phyloP scores from a whole-genome alignment of 768 basidiomycete genomes.

The Cubamyces lactineus region DNA sequence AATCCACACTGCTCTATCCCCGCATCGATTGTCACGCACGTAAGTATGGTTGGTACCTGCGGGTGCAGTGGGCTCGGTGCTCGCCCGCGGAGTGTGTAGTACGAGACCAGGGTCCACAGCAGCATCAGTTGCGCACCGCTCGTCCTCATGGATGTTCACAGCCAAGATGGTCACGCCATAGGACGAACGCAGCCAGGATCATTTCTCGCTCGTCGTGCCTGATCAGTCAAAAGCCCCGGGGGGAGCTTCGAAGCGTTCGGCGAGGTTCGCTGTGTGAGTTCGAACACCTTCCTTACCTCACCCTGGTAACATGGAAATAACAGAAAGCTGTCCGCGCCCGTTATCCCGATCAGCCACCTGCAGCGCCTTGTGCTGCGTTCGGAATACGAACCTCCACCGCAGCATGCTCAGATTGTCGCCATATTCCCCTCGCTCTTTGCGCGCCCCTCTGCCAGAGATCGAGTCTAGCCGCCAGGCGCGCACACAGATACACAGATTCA shows the following conservation, averaged over 20 bases:
- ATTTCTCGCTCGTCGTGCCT: slow-evolving; percentile 24
- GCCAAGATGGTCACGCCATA: slow-evolving; percentile 17
- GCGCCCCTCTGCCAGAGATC: slow-evolving; percentile 8
- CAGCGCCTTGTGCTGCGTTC: slow-evolving; percentile 19
- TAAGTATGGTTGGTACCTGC: too few relatives aligned
- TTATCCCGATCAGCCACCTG: slow-evolving; percentile 11
- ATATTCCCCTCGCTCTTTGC: slow-evolving; percentile 8
- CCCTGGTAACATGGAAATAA: slow-evolving; percentile 29
- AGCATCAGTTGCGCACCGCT: slow-evolving; percentile 2
- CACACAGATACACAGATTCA: neutral
- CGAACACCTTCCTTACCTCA: slow-evolving; percentile 24
- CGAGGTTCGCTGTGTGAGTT: slow-evolving; percentile 9
- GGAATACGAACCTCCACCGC: slow-evolving; percentile 12
- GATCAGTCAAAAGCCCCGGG: slow-evolving; percentile 14
- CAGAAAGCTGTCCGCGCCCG: slow-evolving; percentile 19
- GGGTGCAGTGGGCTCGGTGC: neutral
- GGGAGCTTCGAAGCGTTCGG: slow-evolving; percentile 12
- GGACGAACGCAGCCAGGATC: slow-evolving; percentile 15
- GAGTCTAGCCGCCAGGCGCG: slow-evolving; percentile 1
- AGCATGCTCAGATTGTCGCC: slow-evolving; percentile 16
- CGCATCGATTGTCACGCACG: slow-evolving; percentile 1
- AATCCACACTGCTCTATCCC: neutral
- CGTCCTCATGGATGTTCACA: slow-evolving; percentile 24
- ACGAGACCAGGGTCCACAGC: too few relatives aligned
- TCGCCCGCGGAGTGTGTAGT: neutral